Conservation (phyloP, 2,329 filamentous ascomycete species). For the Fusarium verrucosum region DNA sequence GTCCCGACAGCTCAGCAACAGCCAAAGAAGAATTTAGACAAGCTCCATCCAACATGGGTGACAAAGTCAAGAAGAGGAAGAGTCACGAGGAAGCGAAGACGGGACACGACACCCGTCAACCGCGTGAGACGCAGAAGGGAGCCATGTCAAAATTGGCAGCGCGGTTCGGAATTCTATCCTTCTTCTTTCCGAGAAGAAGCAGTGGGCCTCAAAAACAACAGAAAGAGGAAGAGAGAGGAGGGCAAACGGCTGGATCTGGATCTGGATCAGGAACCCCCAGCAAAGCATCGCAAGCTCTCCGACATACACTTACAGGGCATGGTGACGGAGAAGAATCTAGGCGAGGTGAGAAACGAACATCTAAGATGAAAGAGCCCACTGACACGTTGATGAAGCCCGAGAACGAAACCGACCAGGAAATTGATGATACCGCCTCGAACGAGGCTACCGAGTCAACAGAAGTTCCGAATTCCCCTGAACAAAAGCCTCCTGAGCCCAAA, state of each 20-base stretch:
- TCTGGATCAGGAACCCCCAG: background rate
- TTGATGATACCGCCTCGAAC: background rate
- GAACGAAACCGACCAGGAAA: background rate
- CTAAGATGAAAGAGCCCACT: background rate
- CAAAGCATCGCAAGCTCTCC: background rate
- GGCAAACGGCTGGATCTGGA: background rate
- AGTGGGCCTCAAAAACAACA: background rate
- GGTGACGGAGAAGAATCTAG: background rate
- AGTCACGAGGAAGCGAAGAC: background rate
- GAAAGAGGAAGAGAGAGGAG: background rate
- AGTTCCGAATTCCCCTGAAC: background rate
- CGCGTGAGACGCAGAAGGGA: background rate
- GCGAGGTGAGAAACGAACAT: background rate
- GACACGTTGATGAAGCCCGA: background rate
- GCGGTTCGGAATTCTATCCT: background rate
- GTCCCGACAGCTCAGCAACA: background rate
- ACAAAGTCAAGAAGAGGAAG: background rate
- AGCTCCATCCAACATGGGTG: constrained; percentile 16
- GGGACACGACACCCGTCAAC: background rate
- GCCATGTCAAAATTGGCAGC: background rate
- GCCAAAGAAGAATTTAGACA: constrained; percentile 1
- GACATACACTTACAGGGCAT: background rate
- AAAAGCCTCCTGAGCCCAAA: background rate
- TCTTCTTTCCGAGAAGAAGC: background rate
- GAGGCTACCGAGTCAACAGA: background rate